Percentiles rank a stretch among this genome's conserved stretches.
Evolutionary conservation across 2,329 filamentous ascomycete species (phyloP).

Genomic region (Colletotrichum sp.): DNA sequence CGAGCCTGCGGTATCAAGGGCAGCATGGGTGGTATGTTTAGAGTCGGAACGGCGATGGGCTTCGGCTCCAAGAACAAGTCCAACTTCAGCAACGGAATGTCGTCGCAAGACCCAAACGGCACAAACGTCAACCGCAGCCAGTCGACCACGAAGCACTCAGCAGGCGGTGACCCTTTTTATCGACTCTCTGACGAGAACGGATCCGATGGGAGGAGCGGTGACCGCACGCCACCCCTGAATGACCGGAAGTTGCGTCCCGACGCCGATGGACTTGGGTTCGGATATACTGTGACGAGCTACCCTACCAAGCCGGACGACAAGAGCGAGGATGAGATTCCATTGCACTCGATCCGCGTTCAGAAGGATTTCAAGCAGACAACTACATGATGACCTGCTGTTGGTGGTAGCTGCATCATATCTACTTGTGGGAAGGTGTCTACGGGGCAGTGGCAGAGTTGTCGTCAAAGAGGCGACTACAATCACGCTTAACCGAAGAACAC

Average conservation of each 20-base stretch:
- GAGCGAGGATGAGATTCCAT: constrained; percentile 41
- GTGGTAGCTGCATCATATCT: background rate
- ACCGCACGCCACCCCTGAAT: background rate
- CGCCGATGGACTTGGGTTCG: constrained; percentile 27
- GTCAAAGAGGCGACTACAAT: background rate
- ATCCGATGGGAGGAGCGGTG: constrained; percentile 25
- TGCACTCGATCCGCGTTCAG: constrained; percentile 43
- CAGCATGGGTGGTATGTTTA: constrained; percentile 34
- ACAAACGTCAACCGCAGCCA: background rate
- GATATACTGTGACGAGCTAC: constrained; percentile 35
- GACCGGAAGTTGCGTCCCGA: constrained; percentile 36
- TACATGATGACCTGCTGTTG: background rate
- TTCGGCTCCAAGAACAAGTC: constrained; percentile 28
- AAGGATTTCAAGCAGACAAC: constrained; percentile 37
- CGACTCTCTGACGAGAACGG: constrained; percentile 35
- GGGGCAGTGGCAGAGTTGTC: background rate
- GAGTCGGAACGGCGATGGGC: constrained; percentile 20
- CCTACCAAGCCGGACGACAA: constrained; percentile 29
- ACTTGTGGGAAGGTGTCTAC: background rate
- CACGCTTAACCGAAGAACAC: background rate
- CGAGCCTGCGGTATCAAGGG: constrained; percentile 46
- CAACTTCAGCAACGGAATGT: constrained; percentile 22
- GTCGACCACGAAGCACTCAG: constrained; percentile 3
- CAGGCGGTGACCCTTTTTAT: constrained; percentile 31
- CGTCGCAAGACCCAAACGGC: constrained; percentile 8